Percentiles rank a stretch among this genome's conserved stretches.
Evolutionary conservation across 169 alveolate species (phyloP).

Genomic region (Hammondia hammondi): DNA sequence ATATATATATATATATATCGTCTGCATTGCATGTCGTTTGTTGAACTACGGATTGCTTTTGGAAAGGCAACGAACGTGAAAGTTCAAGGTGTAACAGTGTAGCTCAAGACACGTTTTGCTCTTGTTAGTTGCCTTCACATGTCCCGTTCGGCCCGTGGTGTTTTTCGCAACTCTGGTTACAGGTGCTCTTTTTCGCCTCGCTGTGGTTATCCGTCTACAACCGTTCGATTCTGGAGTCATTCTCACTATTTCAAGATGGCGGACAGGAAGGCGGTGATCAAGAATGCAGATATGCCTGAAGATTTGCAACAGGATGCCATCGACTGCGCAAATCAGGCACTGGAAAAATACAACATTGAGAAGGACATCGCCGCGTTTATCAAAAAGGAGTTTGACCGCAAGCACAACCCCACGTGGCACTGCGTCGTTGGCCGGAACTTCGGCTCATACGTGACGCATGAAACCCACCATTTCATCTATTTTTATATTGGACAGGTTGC

Average conservation of each 20-base stretch:
- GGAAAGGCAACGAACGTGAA: too few relatives aligned
- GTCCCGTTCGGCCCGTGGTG: too few relatives aligned
- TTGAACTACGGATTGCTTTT: too few relatives aligned
- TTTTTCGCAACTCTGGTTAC: background rate
- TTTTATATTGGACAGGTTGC: slow-evolving; percentile 99
- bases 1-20: too few relatives aligned
- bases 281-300: slow-evolving; percentile 99
- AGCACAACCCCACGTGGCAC: slow-evolving; percentile 99
- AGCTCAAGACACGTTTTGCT: too few relatives aligned
- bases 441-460: slow-evolving; percentile 99
- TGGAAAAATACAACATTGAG: slow-evolving; percentile 94
- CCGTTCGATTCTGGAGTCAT: background rate
- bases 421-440: slow-evolving; percentile 99
- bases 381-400: slow-evolving; percentile 99
- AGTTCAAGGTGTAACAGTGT: too few relatives aligned
- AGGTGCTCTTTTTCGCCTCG: background rate
- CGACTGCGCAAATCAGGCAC: slow-evolving; percentile 97
- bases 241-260: slow-evolving; percentile 53
- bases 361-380: slow-evolving; percentile 98
- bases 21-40: too few relatives aligned
- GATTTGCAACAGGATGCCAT: slow-evolving; percentile 98
- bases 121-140: too few relatives aligned
- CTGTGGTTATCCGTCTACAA: background rate
- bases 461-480: slow-evolving; percentile 99
- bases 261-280: slow-evolving; percentile 85